Evolutionary conservation across 345 rosid species (phyloP), one percentile per base, ranked within the genome.

Genomic region (Triadica sebifera): DNA sequence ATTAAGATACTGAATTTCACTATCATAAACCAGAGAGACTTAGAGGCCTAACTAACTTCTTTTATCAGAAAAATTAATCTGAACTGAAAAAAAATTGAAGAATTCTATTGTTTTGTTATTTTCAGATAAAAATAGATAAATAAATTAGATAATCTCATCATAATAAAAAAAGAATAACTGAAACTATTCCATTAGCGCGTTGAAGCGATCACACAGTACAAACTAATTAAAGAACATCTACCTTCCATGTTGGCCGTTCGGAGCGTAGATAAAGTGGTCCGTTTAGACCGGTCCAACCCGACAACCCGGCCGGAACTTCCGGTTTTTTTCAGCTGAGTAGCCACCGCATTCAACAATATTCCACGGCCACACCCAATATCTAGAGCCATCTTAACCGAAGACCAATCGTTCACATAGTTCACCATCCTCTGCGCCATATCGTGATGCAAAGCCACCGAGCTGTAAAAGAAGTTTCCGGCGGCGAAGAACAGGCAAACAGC

Each of bases 361-460:
- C 98, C 98, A 4, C 95, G 85, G n/a, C 98, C 98, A 58, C 98
- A 94, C 0, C 98, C 98, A 5, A 94, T 81, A 73, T 94, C 98
- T 17, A 94, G 93, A 22, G 97, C 98, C 51, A 85, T 82, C 87
- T 84, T 92, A 71, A 94, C 98, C 16, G 85, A 80, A 34, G 98
- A 92, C 98, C 98, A 94, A 73, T 94, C 98, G 34, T 43, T 75
- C 45, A 94, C 95, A 49, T 87, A 85, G 67, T 90, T 87, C 55
- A 94, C 97, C 85, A 94, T 94, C 70, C 94, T 85, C 82, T 88
- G 93, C 63, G 98, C 98, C 98, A 94, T 92, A 73, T 91, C 93
- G 68, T 90, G 87, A 78, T 84, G 83, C 17, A 94, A 77, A 69
- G 89, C 88, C 50, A 90, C 87, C 11, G 93, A 87, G n/a, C 98